phyloP scores from a whole-genome alignment of 208 protist species.

The Vickermania spadyakhi region DNA sequence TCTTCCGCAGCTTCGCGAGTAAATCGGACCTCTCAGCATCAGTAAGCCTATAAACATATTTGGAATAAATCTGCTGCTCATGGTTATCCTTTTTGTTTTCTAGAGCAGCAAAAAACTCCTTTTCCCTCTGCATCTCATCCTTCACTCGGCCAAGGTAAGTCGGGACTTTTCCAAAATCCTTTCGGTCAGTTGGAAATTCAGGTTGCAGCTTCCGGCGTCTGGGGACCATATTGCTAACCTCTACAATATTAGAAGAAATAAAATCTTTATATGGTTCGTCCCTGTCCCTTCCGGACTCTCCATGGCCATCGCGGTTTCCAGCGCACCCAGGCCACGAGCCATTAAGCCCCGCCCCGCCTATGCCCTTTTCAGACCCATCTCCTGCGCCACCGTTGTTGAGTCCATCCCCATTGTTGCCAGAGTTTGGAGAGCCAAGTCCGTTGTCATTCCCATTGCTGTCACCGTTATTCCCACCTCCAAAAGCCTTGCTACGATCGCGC shows the following conservation, averaged over 20 bases:
- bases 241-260: constrained; percentile 90
- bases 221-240: constrained; percentile 83
- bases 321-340: not conserved
- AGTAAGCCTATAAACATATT: constrained; percentile 67
- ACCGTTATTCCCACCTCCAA: constrained; percentile 1
- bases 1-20: constrained; percentile 50
- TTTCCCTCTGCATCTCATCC: constrained; percentile 73
- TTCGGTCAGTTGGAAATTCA: constrained; percentile 43
- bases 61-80: constrained; percentile 18
- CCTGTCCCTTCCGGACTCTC: not conserved
- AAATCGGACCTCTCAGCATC: constrained; percentile 70
- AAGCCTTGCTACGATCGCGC: constrained; percentile 8
- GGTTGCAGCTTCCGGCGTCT: constrained; percentile 59
- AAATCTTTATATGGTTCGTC: constrained; percentile 73
- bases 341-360: not conserved
- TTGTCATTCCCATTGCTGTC: constrained; percentile 5
- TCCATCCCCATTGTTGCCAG: not conserved
- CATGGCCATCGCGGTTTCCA: not conserved
- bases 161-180: constrained; percentile 80
- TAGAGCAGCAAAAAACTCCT: constrained; percentile 58
- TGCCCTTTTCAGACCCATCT: constrained; percentile 1
- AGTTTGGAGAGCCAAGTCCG: not conserved
- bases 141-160: constrained; percentile 86
- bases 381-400: not conserved
- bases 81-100: constrained; percentile 37